These are phyloP conservation scores for Penicillium alfredii DNA, from an alignment of 495 filamentous ascomycete species.

Conservation along the genomic window DNA sequence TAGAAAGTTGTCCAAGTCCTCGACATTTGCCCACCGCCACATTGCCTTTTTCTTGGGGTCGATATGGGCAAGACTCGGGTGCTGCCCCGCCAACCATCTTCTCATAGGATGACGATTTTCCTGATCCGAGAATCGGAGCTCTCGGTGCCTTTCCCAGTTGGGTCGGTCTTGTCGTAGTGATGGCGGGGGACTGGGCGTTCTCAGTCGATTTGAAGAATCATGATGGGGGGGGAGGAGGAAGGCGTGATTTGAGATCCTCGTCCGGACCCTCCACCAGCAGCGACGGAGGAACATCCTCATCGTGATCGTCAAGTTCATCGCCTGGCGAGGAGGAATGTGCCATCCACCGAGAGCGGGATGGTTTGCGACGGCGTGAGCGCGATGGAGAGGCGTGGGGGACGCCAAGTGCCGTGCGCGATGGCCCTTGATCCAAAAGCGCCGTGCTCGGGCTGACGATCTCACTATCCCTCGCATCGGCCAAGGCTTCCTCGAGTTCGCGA, in stretches of 20 bases:
- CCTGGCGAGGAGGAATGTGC: conserved; percentile 20
- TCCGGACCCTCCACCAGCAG: conserved; percentile 67
- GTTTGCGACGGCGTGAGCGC: conserved; percentile 25
- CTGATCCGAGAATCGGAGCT: conserved; percentile 48
- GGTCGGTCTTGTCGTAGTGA: conserved; percentile 48
- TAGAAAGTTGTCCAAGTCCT: conserved; percentile 87
- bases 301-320: conserved; percentile 61
- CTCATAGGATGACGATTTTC: conserved; percentile 18
- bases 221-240: conserved; percentile 35
- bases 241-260: conserved; percentile 30
- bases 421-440: conserved; percentile 25
- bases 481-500: conserved; percentile 62
- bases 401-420: conserved; percentile 9
- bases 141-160: conserved; percentile 62
- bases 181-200: conserved; percentile 33
- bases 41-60: conserved; percentile 78
- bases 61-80: conserved; percentile 42
- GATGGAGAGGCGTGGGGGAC: conserved; percentile 10
- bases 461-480: conserved; percentile 58
- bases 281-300: conserved; percentile 89
- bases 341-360: conserved; percentile 31
- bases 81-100: conserved; percentile 30
- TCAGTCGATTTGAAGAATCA: conserved; percentile 19
- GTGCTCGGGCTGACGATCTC: conserved; percentile 53
- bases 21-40: conserved; percentile 93